These are phyloP conservation scores for Penicillium crustosum DNA, from an alignment of 2,329 filamentous ascomycete species.

Conservation along the genomic window DNA sequence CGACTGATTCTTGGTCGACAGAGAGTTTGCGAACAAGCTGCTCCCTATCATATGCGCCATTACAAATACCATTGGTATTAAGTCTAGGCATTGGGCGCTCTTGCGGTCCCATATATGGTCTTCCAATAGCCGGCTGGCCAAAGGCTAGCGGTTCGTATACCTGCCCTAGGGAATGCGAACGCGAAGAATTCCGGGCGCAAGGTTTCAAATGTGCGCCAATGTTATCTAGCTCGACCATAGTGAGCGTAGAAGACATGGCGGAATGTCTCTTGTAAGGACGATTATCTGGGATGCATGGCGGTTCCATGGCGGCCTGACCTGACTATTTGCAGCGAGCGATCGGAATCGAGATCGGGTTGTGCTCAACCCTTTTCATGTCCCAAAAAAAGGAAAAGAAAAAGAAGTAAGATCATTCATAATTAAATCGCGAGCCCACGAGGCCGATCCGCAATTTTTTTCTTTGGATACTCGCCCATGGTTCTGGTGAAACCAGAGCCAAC, in stretches of 20 bases:
- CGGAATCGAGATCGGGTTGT: neutral
- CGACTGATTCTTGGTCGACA: constrained; percentile 1
- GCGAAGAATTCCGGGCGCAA: neutral
- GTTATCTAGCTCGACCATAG: constrained; percentile 12
- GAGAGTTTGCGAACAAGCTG: neutral
- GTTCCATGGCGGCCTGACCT: constrained; percentile 14
- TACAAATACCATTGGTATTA: neutral
- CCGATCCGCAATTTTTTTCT: neutral
- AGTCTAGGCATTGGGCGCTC: neutral
- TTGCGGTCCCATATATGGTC: neutral
- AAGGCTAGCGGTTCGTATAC: neutral
- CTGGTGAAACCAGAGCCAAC: no score
- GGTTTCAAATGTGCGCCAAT: neutral
- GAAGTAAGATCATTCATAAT: neutral
- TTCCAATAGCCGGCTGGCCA: constrained; percentile 7
- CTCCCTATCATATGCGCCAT: neutral
- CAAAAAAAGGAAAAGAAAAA: neutral
- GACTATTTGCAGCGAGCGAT: neutral
- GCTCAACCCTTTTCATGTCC: neutral
- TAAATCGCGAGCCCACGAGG: neutral
- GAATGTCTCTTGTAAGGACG: constrained; percentile 14
- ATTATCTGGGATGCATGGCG: constrained; percentile 19
- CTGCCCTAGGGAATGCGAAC: neutral
- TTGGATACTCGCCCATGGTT: no score
- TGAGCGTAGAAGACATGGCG: constrained; percentile 14